phyloP scores from a whole-genome alignment of 768 basidiomycete genomes.

The Tylopilus intermedius region DNA sequence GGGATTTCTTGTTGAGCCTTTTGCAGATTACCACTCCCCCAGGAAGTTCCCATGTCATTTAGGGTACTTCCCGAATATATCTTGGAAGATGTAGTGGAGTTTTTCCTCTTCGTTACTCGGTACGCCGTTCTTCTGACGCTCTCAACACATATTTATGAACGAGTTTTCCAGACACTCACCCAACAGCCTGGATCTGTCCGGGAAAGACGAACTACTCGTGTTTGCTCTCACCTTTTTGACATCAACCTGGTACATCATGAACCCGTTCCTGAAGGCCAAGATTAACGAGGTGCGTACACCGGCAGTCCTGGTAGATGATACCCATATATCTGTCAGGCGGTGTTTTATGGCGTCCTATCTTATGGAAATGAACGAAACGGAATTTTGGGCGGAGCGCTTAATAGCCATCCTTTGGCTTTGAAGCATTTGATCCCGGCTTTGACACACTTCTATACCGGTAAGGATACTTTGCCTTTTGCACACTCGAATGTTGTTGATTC shows the following conservation, averaged over 20 bases:
- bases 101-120: conserved; percentile 79
- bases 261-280: conserved; percentile 94
- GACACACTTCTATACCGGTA: conserved; percentile 93
- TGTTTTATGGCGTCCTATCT: conserved; percentile 69
- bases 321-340: conserved; percentile 41
- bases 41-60: conserved; percentile 81
- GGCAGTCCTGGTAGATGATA: not conserved
- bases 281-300: conserved; percentile 71
- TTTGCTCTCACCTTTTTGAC: conserved; percentile 89
- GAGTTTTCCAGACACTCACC: conserved; percentile 51
- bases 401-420: conserved; percentile 78
- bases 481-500: not conserved
- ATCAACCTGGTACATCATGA: conserved; percentile 97
- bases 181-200: conserved; percentile 75
- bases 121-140: conserved; percentile 32
- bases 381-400: conserved; percentile 77
- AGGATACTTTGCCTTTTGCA: conserved; percentile 16
- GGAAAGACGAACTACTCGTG: conserved; percentile 80
- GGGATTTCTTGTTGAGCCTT: conserved; percentile 3
- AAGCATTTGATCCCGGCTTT: conserved; percentile 87
- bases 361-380: conserved; percentile 64
- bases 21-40: conserved; percentile 76
- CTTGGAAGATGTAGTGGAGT: conserved; percentile 90
- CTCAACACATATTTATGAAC: not conserved
- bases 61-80: conserved; percentile 90